Conservation (phyloP, 1,139 yeast species). For the Hemisphaericaspora xylofermentans region DNA sequence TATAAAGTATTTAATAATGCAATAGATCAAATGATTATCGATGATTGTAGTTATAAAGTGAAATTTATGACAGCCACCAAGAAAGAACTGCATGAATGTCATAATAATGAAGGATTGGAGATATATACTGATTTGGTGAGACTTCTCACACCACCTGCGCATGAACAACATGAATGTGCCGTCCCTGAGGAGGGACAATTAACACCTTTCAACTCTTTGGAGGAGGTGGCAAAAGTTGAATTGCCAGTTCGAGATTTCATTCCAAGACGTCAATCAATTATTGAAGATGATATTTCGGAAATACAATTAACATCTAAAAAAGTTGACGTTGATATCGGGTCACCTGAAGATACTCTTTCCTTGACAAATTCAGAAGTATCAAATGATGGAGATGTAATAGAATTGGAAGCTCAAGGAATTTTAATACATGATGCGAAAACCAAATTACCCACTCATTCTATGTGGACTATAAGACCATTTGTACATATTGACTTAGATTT, state of each 20-base stretch:
- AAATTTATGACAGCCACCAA: constrained; percentile 63
- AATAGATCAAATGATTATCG: constrained; percentile 64
- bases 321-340: constrained; percentile 9
- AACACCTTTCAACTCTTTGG: constrained; percentile 30
- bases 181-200: constrained; percentile 16
- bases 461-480: constrained; percentile 91
- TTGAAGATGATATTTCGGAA: background rate
- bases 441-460: constrained; percentile 72
- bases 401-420: constrained; percentile 95
- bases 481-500: constrained; percentile 60
- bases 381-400: constrained; percentile 61
- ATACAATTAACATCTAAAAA: background rate
- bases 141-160: constrained; percentile 2
- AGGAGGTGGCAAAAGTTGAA: constrained; percentile 7
- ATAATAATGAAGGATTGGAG: constrained; percentile 1
- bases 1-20: constrained; percentile 69
- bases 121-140: constrained; percentile 4
- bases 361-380: constrained; percentile 37
- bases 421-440: constrained; percentile 66
- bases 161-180: constrained; percentile 1
- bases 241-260: constrained; percentile 10
- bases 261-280: constrained; percentile 2
- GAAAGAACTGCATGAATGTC: background rate
- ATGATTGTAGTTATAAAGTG: constrained; percentile 77
- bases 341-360: constrained; percentile 18